Evolutionary conservation across 495 filamentous ascomycete species (phyloP).

Genomic region (Penicillium atrosanguineum): DNA sequence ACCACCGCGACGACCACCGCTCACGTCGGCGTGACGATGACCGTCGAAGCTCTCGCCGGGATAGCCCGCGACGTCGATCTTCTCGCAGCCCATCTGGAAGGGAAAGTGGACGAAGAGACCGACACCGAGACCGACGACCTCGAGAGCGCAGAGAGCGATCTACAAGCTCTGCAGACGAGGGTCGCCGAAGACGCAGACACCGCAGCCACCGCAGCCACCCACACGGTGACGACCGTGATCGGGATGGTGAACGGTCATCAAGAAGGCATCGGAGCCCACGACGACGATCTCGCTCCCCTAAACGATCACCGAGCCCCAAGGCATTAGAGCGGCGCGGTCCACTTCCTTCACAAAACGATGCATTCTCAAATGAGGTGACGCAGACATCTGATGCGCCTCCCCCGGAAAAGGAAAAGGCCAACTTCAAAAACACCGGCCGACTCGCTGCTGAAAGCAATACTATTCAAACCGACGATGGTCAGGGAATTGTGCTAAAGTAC

Average conservation of each 20-base stretch:
- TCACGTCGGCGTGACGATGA: conserved; percentile 30
- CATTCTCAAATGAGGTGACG: conserved; percentile 57
- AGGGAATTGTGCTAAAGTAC: conserved; percentile 80
- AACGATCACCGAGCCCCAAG: conserved; percentile 28
- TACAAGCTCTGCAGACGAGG: conserved; percentile 22
- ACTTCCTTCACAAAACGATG: conserved; percentile 66
- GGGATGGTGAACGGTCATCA: conserved; percentile 23
- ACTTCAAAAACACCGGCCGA: conserved; percentile 74
- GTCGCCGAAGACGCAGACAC: conserved; percentile 30
- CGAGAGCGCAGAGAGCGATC: conserved; percentile 29
- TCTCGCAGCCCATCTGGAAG: conserved; percentile 31
- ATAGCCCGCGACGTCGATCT: conserved; percentile 24
- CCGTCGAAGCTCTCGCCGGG: conserved; percentile 31
- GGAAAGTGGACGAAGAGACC: conserved; percentile 20
- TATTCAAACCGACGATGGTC: conserved; percentile 62
- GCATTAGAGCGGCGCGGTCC: conserved; percentile 49
- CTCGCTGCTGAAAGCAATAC: conserved; percentile 89
- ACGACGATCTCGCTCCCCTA: conserved; percentile 35
- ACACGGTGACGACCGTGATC: conserved; percentile 26
- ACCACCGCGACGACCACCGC: conserved; percentile 24
- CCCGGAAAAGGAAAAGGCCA: conserved; percentile 78
- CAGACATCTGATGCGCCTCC: conserved; percentile 31
- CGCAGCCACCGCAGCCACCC: conserved; percentile 33
- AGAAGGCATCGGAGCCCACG: conserved; percentile 26
- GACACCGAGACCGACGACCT: conserved; percentile 22